Base-by-base conservation (phyloP, 139 green algal species). In the Raphidocelis subcapitata region DNA sequence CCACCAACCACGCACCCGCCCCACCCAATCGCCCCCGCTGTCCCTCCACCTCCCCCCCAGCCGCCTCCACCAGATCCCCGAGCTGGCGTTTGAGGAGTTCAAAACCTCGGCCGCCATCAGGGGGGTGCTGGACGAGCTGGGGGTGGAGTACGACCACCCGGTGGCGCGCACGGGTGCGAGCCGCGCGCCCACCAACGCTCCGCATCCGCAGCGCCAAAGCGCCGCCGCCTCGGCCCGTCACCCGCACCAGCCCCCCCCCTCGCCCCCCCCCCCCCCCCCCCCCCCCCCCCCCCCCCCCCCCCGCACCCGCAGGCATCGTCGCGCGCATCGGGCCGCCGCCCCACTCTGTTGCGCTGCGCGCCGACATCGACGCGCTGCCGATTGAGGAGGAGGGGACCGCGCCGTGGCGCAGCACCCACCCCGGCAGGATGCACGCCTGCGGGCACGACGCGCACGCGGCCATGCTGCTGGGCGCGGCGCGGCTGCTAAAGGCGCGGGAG, bases 281-380 rank as follows among this genome's bases (percentile, higher is more conserved):
- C 41, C 8, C 41, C 8, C 41, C 41, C 41, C 41, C 8, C 41
- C 41, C 41, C 41, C 8, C 41, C 8, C 41, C 8, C 41, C 41
- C 41, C 41, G 12, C 41, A 8, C 41, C 41, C 8, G 8, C 41
- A 49, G 94, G 94, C n/a, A 81, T 98, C 21, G 82, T 96, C 1
- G 92, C 78, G 23, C 84, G 62, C 0, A 88, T 97, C 1, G 92
- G 90, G 36, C 74, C 71, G 18, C 88, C 81, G 3, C 35, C 63
- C 2, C 90, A 86, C 3, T 63, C 85, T 0, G 85, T 98, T 24
- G 88, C 75, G 0, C 83, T 98, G 10, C 76, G 94, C 0, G 83
- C 91, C 24, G 94, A 98, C 75, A 97, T 98, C 20, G 94, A 98
- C 74, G 94, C 90, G 3, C 81, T 98, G 49, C 91, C 92, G 44